Conservation (phyloP, 2,329 filamentous ascomycete genomes). For the Claviceps monticola region DNA sequence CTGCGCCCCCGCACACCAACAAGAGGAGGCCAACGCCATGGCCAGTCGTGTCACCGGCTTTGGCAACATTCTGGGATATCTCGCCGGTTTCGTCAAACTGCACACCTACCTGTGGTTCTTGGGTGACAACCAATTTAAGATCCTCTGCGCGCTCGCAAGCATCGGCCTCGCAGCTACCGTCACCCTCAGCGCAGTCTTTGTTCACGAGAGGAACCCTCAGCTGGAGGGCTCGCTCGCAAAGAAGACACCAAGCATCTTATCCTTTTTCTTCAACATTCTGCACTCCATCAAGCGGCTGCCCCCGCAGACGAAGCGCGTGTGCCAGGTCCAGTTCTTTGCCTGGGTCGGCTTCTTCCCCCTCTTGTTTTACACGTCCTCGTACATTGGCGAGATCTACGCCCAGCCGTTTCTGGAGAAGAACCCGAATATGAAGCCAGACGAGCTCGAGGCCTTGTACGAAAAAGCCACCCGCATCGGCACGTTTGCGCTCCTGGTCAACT, state of each 20-base stretch:
- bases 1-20: slow-evolving; percentile 81
- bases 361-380: slow-evolving; percentile 89
- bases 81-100: slow-evolving; percentile 74
- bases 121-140: slow-evolving; percentile 82
- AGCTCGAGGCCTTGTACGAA: slow-evolving; percentile 73
- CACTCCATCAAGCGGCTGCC: slow-evolving; percentile 66
- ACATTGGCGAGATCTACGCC: slow-evolving; percentile 84
- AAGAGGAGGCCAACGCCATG: slow-evolving; percentile 90
- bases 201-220: slow-evolving; percentile 70
- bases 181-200: slow-evolving; percentile 50
- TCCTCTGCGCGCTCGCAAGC: slow-evolving; percentile 74
- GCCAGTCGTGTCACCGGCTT: slow-evolving; percentile 74
- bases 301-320: slow-evolving; percentile 69
- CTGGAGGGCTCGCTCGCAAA: slow-evolving; percentile 49
- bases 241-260: slow-evolving; percentile 50
- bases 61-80: slow-evolving; percentile 82
- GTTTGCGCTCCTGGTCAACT: slow-evolving; percentile 78
- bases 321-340: slow-evolving; percentile 68
- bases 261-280: slow-evolving; percentile 70
- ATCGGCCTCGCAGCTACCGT: slow-evolving; percentile 58
- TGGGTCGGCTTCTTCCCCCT: slow-evolving; percentile 97
- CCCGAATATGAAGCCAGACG: slow-evolving; percentile 59
- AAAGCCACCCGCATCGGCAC: slow-evolving; percentile 76
- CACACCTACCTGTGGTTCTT: slow-evolving; percentile 64
- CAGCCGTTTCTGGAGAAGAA: slow-evolving; percentile 67